Percentiles rank a stretch among this genome's conserved stretches.
Evolutionary conservation across 129 eudicot species (phyloP).

Genomic region (Arctium minus): DNA sequence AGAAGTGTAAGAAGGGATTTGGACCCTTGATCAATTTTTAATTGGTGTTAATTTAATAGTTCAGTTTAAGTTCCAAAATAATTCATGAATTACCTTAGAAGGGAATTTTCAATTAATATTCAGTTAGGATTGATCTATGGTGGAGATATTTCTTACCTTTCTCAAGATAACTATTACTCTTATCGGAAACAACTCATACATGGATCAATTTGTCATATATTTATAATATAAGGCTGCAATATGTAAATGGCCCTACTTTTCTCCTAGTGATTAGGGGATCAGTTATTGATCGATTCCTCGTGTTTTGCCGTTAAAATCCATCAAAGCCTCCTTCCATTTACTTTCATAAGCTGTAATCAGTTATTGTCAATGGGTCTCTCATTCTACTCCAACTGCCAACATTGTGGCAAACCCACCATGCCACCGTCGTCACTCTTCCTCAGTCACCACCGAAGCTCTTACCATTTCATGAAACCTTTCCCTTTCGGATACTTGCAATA

Average conservation of each 20-base stretch:
- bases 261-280: conserved; percentile 18
- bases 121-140: too few relatives aligned
- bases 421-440: background rate
- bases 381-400: conserved; percentile 35
- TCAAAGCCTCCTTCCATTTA: background rate
- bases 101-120: too few relatives aligned
- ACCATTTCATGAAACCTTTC: conserved; percentile 19
- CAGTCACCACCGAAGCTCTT: conserved; percentile 30
- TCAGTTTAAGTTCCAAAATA: too few relatives aligned
- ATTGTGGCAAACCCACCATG: conserved; percentile 11
- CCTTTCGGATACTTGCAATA: conserved; percentile 9
- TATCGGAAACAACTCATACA: too few relatives aligned
- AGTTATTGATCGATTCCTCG: conserved; percentile 23
- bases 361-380: conserved; percentile 17
- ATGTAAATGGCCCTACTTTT: conserved; percentile 8
- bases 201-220: background rate
- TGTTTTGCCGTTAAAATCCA: background rate
- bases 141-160: too few relatives aligned
- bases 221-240: background rate
- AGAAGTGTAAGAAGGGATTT: too few relatives aligned
- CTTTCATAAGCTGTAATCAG: background rate
- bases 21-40: too few relatives aligned
- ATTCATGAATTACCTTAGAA: too few relatives aligned
- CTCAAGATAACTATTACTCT: too few relatives aligned
- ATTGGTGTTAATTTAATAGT: too few relatives aligned